These are phyloP conservation scores for Leishmania lainsoni DNA, from an alignment of 208 protist genomes.

Conservation along the genomic window DNA sequence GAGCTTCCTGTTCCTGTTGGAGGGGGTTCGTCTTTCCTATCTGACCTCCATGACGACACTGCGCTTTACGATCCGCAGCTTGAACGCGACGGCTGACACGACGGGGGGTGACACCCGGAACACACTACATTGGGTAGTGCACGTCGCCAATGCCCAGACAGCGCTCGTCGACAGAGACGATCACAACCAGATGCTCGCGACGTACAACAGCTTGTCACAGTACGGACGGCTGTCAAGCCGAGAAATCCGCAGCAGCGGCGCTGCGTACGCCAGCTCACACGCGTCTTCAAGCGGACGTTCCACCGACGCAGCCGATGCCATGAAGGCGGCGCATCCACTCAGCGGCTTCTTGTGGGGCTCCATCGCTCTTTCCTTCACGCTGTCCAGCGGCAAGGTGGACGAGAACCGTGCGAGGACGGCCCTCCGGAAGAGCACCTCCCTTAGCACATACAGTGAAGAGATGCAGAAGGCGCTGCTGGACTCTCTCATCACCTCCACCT, in stretches of 20 bases:
- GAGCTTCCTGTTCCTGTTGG: constrained; percentile 72
- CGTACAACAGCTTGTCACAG: constrained; percentile 19
- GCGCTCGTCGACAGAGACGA: constrained; percentile 88
- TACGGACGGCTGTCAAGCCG: background rate
- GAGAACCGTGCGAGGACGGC: constrained; percentile 40
- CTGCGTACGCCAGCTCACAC: background rate
- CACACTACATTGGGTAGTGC: constrained; percentile 54
- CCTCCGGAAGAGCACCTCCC: constrained; percentile 40
- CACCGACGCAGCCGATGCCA: constrained; percentile 23
- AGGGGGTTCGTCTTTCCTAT: constrained; percentile 72
- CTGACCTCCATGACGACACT: constrained; percentile 85
- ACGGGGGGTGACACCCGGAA: constrained; percentile 30
- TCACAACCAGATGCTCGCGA: constrained; percentile 66
- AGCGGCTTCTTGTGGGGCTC: constrained; percentile 88
- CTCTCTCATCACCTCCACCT: constrained; percentile 56
- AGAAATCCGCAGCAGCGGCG: background rate
- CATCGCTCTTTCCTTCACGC: constrained; percentile 67
- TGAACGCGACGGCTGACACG: constrained; percentile 64
- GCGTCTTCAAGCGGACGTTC: constrained; percentile 3
- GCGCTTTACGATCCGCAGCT: constrained; percentile 57
- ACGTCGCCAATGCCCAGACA: constrained; percentile 67
- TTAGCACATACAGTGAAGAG: constrained; percentile 43
- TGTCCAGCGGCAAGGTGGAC: constrained; percentile 65
- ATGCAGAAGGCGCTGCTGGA: constrained; percentile 62
- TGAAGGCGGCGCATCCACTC: constrained; percentile 47